These are phyloP conservation scores for Pulveroboletus sp. DNA, from an alignment of 768 basidiomycete species.

Conservation along the genomic window DNA sequence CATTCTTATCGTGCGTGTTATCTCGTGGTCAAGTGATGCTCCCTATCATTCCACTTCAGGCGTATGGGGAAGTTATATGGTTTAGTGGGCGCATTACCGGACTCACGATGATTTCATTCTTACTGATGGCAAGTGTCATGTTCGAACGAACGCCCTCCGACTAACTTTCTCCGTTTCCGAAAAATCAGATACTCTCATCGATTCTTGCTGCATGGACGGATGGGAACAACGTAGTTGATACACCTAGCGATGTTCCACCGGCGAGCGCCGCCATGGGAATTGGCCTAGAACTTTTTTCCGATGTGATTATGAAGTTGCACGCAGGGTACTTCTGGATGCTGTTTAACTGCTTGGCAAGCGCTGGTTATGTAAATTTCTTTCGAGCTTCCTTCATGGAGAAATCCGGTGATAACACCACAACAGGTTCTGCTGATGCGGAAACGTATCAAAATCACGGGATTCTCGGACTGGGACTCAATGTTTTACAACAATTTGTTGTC, in stretches of 20 bases:
- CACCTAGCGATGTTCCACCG: conserved; percentile 22
- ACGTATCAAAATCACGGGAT: conserved; percentile 89
- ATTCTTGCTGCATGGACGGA: conserved; percentile 97
- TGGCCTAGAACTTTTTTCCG: conserved; percentile 37
- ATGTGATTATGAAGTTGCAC: conserved; percentile 53
- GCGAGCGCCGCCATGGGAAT: conserved; percentile 26
- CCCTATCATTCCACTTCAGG: conserved; percentile 41
- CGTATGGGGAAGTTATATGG: conserved; percentile 97
- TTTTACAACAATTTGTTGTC: conserved; percentile 97
- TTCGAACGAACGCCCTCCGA: neutral
- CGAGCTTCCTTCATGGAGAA: neutral
- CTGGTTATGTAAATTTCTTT: conserved; percentile 69
- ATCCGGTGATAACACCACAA: neutral
- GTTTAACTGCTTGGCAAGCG: conserved; percentile 84
- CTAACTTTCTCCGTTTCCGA: neutral
- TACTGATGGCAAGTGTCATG: conserved; percentile 70
- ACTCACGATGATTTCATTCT: conserved; percentile 84
- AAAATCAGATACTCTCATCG: conserved; percentile 77
- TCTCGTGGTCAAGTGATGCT: neutral
- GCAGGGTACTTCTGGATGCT: conserved; percentile 97
- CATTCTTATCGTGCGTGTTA: conserved; percentile 79
- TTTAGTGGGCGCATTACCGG: conserved; percentile 87
- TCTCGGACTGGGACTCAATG: conserved; percentile 99
- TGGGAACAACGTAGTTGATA: conserved; percentile 42
- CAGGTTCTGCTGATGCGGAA: conserved; percentile 96